Evolutionary conservation across 805 yeast genomes (phyloP).

Genomic region (Debaryomyces prosopidis): DNA sequence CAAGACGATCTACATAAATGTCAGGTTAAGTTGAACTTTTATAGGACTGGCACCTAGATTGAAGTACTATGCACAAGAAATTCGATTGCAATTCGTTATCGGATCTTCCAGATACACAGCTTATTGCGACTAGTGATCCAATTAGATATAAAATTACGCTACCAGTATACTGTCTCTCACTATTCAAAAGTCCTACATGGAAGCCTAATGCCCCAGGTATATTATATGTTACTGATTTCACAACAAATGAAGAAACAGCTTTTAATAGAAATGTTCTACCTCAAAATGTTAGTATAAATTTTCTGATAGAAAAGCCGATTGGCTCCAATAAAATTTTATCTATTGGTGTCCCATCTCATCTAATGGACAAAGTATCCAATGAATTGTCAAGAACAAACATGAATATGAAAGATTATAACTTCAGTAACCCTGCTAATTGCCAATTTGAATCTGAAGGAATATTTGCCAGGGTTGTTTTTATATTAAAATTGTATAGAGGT

Average conservation of each 20-base stretch:
- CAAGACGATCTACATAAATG: too few relatives aligned
- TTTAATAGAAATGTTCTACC: constrained; percentile 3
- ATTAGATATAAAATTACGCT: constrained; percentile 8
- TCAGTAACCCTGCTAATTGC: constrained; percentile 6
- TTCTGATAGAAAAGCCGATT: constrained; percentile 1
- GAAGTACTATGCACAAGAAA: background rate
- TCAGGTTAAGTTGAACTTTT: background rate
- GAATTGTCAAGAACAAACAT: constrained; percentile 3
- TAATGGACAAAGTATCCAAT: constrained; percentile 2
- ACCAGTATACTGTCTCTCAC: constrained; percentile 11
- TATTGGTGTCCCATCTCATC: constrained; percentile 7
- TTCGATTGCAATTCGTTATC: constrained; percentile 1
- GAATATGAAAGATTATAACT: constrained; percentile 7
- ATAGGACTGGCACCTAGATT: background rate
- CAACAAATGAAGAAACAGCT: constrained; percentile 6
- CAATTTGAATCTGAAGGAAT: constrained; percentile 10
- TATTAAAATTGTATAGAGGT: constrained; percentile 10
- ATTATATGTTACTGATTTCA: constrained; percentile 14
- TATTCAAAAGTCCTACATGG: constrained; percentile 9
- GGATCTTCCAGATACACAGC: constrained; percentile 7
- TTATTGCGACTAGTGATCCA: background rate
- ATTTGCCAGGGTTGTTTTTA: constrained; percentile 7
- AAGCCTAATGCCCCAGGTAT: constrained; percentile 10
- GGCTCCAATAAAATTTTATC: constrained; percentile 7
- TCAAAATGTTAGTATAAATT: constrained; percentile 2